Evolutionary conservation across 2,329 filamentous ascomycete genomes (phyloP).

Genomic region (Ophiocordyceps camponoti-rufipedis): DNA sequence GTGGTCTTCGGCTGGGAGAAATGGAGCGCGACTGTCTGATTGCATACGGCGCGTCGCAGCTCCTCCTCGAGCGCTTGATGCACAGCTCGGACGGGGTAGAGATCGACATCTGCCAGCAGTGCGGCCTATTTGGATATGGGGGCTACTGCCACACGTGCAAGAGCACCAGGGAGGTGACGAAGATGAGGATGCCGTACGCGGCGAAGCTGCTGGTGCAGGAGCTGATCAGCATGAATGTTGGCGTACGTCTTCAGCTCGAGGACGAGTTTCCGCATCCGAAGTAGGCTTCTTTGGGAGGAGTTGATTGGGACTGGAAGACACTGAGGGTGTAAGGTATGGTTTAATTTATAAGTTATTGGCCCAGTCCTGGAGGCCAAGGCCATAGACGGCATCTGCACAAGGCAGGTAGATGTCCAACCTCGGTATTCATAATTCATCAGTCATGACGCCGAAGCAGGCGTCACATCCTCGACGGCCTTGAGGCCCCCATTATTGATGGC

Average conservation of each 20-base stretch:
- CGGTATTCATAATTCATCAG: constrained; percentile 12
- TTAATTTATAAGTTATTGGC: no score
- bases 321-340: no score
- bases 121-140: constrained; percentile 87
- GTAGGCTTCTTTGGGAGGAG: constrained; percentile 4
- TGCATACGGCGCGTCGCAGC: constrained; percentile 84
- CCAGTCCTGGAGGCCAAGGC: neutral
- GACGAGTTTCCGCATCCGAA: constrained; percentile 72
- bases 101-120: constrained; percentile 86
- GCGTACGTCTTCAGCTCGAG: constrained; percentile 72
- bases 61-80: constrained; percentile 88
- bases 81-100: constrained; percentile 77
- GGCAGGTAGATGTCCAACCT: constrained; percentile 45
- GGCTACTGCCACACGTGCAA: constrained; percentile 91
- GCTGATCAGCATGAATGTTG: constrained; percentile 96
- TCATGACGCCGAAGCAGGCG: neutral
- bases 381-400: neutral
- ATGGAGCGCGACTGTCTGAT: constrained; percentile 99
- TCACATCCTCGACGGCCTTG: constrained; percentile 12
- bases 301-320: no score
- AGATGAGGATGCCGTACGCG: constrained; percentile 95
- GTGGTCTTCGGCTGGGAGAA: constrained; percentile 83
- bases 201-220: constrained; percentile 94
- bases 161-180: constrained; percentile 65
- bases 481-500: constrained; percentile 55